Conservation (phyloP, 2,329 filamentous ascomycete species). For the Fusarium mundagurra region DNA sequence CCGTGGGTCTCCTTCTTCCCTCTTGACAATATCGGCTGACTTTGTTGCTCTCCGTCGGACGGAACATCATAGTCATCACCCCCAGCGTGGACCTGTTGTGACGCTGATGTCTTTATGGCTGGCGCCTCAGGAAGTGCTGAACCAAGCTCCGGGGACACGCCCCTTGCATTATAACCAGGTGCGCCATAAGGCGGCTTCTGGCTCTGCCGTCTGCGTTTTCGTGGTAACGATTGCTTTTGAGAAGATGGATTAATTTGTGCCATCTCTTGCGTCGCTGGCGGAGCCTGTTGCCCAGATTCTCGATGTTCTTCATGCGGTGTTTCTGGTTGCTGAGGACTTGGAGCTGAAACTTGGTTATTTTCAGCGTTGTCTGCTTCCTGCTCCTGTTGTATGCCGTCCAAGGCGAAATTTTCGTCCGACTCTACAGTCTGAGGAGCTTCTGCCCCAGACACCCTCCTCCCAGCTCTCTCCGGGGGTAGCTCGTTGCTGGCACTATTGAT, state of each 20-base stretch:
- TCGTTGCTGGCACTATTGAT: background rate
- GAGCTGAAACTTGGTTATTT: background rate
- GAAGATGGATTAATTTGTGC: background rate
- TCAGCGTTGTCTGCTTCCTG: background rate
- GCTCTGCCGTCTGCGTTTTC: conserved; percentile 9
- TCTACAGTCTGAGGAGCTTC: background rate
- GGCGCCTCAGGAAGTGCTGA: background rate
- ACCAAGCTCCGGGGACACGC: conserved; percentile 25
- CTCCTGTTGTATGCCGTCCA: background rate
- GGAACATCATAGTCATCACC: background rate
- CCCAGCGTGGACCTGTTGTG: background rate
- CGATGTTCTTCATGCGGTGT: background rate
- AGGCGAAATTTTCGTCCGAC: background rate
- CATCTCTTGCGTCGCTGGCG: background rate
- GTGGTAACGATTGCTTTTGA: background rate
- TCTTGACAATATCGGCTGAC: background rate
- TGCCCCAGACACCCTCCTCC: background rate
- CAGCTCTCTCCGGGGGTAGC: background rate
- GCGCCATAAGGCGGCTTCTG: conserved; percentile 20
- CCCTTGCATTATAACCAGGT: background rate
- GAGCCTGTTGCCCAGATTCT: background rate
- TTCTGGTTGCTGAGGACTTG: background rate
- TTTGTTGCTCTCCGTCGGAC: background rate
- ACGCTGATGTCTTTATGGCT: background rate
- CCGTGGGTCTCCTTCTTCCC: background rate